Conservation (phyloP, 2,329 filamentous ascomycete genomes). For the Exserohilum turcica region DNA sequence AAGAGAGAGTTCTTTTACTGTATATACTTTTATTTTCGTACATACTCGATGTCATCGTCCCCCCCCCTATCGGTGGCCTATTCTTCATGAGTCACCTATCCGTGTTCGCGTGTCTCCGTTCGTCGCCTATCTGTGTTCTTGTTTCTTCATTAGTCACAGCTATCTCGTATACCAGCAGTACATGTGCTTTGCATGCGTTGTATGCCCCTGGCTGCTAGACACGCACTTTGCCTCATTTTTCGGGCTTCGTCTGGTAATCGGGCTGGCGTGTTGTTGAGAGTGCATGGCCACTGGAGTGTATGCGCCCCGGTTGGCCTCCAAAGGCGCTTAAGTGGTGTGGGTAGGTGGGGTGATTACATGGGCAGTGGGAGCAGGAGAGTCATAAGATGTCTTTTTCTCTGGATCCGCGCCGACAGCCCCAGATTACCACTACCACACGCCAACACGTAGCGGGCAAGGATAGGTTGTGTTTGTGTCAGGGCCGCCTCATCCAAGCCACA, state of each 20-base stretch:
- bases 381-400: not conserved
- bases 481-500: not conserved
- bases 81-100: not conserved
- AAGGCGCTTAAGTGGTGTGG: not conserved
- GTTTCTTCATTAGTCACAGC: not conserved
- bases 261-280: too few relatives aligned
- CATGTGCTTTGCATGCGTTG: too few relatives aligned
- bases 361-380: not conserved
- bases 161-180: too few relatives aligned
- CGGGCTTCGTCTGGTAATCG: too few relatives aligned
- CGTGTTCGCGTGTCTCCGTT: not conserved
- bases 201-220: too few relatives aligned
- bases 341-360: not conserved
- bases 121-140: not conserved
- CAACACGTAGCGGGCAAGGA: not conserved
- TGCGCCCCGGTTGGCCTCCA: not conserved
- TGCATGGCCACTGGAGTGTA: not conserved
- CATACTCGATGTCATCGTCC: conserved; percentile 6
- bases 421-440: not conserved
- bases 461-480: not conserved
- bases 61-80: not conserved
- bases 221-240: too few relatives aligned
- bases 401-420: not conserved
- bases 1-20: conserved; percentile 1
- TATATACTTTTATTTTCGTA: conserved; percentile 16